phyloP scores from a whole-genome alignment of 2,329 filamentous ascomycete species.

The Arthrocladium fulminans region DNA sequence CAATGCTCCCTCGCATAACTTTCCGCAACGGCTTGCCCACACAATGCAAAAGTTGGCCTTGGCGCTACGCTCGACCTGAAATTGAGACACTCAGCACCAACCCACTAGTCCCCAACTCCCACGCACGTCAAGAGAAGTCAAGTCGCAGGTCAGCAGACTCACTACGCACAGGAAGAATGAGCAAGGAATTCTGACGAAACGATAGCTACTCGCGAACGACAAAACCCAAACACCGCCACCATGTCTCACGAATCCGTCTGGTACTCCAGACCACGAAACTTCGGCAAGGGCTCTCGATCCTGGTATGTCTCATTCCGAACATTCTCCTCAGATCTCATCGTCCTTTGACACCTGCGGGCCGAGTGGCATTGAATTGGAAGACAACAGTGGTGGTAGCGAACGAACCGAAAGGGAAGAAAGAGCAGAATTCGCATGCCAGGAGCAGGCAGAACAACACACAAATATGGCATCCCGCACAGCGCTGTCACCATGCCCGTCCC shows the following conservation, averaged over 20 bases:
- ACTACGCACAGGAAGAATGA: neutral
- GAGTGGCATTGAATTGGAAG: neutral
- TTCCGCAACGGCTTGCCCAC: neutral
- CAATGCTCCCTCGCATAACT: neutral
- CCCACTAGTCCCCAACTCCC: neutral
- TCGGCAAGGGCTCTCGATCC: constrained; percentile 23
- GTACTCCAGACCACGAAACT: constrained; percentile 89
- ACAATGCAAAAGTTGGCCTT: neutral
- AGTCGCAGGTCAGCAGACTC: constrained; percentile 2
- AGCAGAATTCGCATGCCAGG: no score
- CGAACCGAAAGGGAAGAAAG: no score
- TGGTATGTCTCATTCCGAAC: constrained; percentile 20
- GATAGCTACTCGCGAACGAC: constrained; percentile 3
- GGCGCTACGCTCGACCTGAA: no score
- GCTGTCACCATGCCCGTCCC: no score
- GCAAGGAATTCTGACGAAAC: neutral
- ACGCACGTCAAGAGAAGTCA: neutral
- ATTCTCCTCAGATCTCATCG: neutral
- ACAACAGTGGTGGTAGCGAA: no score
- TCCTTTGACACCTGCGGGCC: neutral
- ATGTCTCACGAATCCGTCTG: constrained; percentile 96
- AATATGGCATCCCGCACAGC: no score
- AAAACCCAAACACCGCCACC: constrained; percentile 35
- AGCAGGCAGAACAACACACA: no score
- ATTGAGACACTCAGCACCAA: neutral